Percentiles rank a stretch among this genome's conserved stretches.
phyloP scores from a whole-genome alignment of 805 yeast genomes.

The Monosporozyma siamensis region DNA sequence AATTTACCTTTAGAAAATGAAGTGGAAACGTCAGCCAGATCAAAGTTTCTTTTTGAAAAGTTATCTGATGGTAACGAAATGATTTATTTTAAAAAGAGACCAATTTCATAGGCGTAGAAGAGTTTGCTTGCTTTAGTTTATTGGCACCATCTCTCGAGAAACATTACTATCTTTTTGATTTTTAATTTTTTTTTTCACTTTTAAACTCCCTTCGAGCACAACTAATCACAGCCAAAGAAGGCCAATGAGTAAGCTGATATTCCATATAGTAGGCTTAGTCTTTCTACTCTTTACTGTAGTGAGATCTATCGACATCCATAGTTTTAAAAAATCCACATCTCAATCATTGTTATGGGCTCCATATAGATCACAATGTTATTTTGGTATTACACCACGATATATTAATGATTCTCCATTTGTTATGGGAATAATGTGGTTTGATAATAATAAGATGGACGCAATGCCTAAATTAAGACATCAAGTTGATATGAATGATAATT shows the following conservation, averaged over 20 bases:
- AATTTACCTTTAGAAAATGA: constrained; percentile 1
- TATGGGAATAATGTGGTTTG: constrained; percentile 85
- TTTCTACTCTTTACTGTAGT: neutral
- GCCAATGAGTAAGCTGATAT: neutral
- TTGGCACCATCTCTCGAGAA: too few relatives aligned
- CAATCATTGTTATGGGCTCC: constrained; percentile 82
- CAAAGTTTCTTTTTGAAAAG: constrained; percentile 4
- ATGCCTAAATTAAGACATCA: constrained; percentile 56
- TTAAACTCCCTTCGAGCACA: too few relatives aligned
- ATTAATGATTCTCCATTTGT: constrained; percentile 48
- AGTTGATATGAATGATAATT: constrained; percentile 62
- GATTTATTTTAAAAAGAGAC: constrained; percentile 10
- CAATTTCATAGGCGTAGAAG: neutral
- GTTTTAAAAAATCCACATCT: constrained; percentile 32
- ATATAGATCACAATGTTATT: constrained; percentile 74
- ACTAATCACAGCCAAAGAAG: too few relatives aligned
- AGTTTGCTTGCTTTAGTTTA: too few relatives aligned
- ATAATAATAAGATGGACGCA: constrained; percentile 47
- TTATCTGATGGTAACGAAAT: constrained; percentile 4
- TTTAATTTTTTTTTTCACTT: too few relatives aligned
- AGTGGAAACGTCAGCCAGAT: neutral
- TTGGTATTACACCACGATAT: constrained; percentile 72
- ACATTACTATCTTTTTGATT: too few relatives aligned
- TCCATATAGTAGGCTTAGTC: neutral
- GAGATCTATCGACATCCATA: neutral